phyloP scores from a whole-genome alignment of 371 early-diverging fungal genomes.

The Capillidium rhysosporum region DNA sequence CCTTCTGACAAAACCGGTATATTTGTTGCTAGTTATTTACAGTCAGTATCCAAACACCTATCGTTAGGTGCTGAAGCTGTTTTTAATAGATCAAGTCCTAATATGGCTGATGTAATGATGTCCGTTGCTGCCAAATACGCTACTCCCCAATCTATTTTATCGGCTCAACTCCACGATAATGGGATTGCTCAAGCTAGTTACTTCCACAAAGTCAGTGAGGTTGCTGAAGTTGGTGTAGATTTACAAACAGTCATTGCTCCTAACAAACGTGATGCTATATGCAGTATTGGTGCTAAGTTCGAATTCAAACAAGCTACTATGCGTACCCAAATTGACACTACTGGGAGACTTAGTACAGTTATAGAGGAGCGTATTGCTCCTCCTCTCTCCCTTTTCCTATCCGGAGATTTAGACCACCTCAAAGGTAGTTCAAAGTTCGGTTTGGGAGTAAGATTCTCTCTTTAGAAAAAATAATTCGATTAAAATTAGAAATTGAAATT shows the following conservation, averaged over 20 bases:
- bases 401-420: constrained; percentile 89
- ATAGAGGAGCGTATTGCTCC: constrained; percentile 91
- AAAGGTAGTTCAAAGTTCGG: constrained; percentile 24
- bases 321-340: constrained; percentile 77
- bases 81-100: constrained; percentile 66
- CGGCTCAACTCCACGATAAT: constrained; percentile 61
- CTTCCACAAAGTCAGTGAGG: constrained; percentile 77
- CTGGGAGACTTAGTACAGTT: constrained; percentile 67
- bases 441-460: not conserved
- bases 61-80: constrained; percentile 76
- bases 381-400: constrained; percentile 75
- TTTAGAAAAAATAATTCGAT: too few relatives aligned
- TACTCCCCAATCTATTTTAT: constrained; percentile 49
- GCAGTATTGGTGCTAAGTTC: constrained; percentile 86
- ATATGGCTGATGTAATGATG: constrained; percentile 57
- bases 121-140: constrained; percentile 60
- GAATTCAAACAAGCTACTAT: constrained; percentile 82
- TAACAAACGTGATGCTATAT: constrained; percentile 73
- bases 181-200: constrained; percentile 74
- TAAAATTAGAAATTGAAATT: too few relatives aligned
- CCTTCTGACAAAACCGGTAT: constrained; percentile 78
- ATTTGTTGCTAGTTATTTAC: constrained; percentile 67
- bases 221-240: constrained; percentile 86
- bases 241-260: constrained; percentile 58
- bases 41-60: constrained; percentile 67